phyloP scores from a whole-genome alignment of 345 rosid genomes.

The Hypericum androsaemum region DNA sequence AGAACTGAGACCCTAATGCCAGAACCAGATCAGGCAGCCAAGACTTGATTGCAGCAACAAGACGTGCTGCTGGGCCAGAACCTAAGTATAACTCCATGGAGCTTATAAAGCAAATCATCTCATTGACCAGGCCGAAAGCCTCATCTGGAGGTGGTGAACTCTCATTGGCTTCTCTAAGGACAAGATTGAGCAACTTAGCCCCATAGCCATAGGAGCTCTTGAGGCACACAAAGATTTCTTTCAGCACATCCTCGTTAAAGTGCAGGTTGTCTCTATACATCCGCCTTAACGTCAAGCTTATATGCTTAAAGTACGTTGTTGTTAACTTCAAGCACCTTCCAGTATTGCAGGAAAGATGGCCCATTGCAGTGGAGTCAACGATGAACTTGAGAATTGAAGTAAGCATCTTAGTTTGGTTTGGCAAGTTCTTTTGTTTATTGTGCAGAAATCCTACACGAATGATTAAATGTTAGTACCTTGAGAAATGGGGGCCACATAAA shows the following conservation, averaged over 20 bases:
- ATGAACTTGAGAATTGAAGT: slow-evolving; percentile 61
- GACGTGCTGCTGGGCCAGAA: slow-evolving; percentile 38
- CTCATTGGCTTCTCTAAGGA: slow-evolving; percentile 36
- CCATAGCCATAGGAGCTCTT: slow-evolving; percentile 73
- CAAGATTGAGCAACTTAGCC: slow-evolving; percentile 55
- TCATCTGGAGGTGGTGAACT: slow-evolving; percentile 37
- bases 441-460: slow-evolving; percentile 29
- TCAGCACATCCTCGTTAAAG: slow-evolving; percentile 40
- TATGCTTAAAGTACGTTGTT: slow-evolving; percentile 37
- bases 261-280: slow-evolving; percentile 29
- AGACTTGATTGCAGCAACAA: slow-evolving; percentile 45
- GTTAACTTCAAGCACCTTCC: slow-evolving; percentile 46
- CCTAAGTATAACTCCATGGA: slow-evolving; percentile 41
- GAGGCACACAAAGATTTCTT: slow-evolving; percentile 40
- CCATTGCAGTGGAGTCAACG: slow-evolving; percentile 50
- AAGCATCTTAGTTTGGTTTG: slow-evolving; percentile 46
- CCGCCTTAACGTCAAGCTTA: slow-evolving; percentile 29
- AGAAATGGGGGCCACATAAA: slow-evolving; percentile 1
- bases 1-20: slow-evolving; percentile 49
- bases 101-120: slow-evolving; percentile 45
- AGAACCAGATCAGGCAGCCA: slow-evolving; percentile 92
- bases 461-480: slow-evolving; percentile 5
- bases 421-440: slow-evolving; percentile 22
- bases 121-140: slow-evolving; percentile 47
- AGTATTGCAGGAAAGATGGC: slow-evolving; percentile 30